phyloP scores from a whole-genome alignment of 768 basidiomycete species.

The Kwoniella sp. region DNA sequence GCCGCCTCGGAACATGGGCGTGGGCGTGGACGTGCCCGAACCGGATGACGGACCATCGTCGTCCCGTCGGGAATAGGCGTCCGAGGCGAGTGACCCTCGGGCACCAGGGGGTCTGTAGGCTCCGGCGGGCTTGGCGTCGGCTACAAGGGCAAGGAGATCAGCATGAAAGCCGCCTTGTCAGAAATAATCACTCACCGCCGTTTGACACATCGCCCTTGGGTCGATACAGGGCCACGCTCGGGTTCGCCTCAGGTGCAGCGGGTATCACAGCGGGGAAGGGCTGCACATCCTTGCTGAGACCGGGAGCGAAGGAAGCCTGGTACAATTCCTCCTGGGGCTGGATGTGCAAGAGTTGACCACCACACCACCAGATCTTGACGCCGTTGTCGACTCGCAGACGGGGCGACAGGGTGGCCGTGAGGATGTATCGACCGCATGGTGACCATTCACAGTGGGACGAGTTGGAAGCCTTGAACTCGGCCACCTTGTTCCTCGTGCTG shows the following conservation, averaged over 20 bases:
- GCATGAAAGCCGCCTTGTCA: too few relatives aligned
- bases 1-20: conserved; percentile 41
- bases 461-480: conserved; percentile 67
- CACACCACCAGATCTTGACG: conserved; percentile 91
- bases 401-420: conserved; percentile 94
- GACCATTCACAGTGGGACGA: conserved; percentile 95
- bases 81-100: conserved; percentile 78
- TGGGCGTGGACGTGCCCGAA: conserved; percentile 34
- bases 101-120: conserved; percentile 93
- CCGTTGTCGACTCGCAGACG: conserved; percentile 95
- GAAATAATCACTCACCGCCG: conserved; percentile 31
- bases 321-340: conserved; percentile 84
- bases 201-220: conserved; percentile 38
- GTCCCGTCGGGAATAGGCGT: conserved; percentile 86
- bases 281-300: conserved; percentile 12
- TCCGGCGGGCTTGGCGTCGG: conserved; percentile 63
- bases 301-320: conserved; percentile 54
- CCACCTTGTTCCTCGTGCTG: conserved; percentile 72
- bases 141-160: conserved; percentile 10
- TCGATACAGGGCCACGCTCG: conserved; percentile 34
- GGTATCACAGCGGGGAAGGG: conserved; percentile 36
- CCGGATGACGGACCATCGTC: conserved; percentile 62
- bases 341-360: conserved; percentile 77
- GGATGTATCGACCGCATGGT: conserved; percentile 81
- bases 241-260: conserved; percentile 32